Percentiles rank a stretch among this genome's conserved stretches.
Evolutionary conservation across 495 filamentous ascomycete genomes (phyloP).

Genomic region (Aspergillus heteromorphus): DNA sequence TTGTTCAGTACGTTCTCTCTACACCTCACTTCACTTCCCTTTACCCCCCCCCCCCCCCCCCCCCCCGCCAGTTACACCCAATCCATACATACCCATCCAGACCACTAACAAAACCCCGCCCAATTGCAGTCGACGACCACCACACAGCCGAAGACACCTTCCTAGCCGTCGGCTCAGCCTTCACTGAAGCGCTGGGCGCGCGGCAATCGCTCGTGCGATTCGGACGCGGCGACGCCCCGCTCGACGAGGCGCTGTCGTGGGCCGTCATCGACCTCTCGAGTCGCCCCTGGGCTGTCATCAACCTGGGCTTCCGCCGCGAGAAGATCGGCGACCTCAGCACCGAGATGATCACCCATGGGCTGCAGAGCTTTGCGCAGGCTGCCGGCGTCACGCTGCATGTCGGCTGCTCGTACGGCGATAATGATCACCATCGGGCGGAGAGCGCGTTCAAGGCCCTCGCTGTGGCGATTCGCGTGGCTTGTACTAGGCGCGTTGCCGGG

Average conservation of each 20-base stretch:
- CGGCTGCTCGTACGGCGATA: conserved; percentile 78
- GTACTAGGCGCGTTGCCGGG: conserved; percentile 61
- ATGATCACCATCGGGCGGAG: conserved; percentile 96
- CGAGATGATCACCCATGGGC: conserved; percentile 95
- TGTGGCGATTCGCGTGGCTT: conserved; percentile 73
- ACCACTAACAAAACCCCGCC: no score
- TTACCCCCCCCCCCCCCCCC: neutral
- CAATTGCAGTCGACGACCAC: conserved; percentile 99
- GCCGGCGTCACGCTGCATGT: conserved; percentile 92
- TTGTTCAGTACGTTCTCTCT: conserved; percentile 63
- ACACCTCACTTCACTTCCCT: no score
- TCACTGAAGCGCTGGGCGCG: conserved; percentile 68
- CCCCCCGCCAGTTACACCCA: neutral
- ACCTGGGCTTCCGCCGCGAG: conserved; percentile 78
- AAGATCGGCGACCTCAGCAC: conserved; percentile 88
- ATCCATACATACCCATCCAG: neutral
- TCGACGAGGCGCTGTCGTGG: conserved; percentile 91
- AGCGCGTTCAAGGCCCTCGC: conserved; percentile 96
- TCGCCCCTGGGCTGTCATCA: conserved; percentile 76
- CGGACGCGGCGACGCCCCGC: conserved; percentile 82
- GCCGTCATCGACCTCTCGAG: conserved; percentile 93
- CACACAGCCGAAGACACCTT: conserved; percentile 96
- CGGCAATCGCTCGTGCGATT: conserved; percentile 81
- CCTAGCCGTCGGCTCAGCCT: conserved; percentile 81
- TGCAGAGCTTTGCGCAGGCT: conserved; percentile 87